phyloP scores from a whole-genome alignment of 2,329 filamentous ascomycete genomes.

The Davidsoniella neocaledoniae region DNA sequence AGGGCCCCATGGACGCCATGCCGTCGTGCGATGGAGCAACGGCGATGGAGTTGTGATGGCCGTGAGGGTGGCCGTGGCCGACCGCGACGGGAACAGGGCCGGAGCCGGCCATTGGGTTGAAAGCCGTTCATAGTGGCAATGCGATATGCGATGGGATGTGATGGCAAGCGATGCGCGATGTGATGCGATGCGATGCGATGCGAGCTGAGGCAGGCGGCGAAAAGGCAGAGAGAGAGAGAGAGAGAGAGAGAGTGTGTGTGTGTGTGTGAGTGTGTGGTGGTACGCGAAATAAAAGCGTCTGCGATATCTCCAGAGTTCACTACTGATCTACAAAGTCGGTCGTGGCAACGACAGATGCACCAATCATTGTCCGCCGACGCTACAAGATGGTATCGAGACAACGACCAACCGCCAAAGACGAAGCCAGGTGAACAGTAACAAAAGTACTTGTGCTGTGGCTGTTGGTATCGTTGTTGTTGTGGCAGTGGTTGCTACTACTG shows the following conservation, averaged over 20 bases:
- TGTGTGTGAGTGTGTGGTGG: too few species aligned
- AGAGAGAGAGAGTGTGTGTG: too few species aligned
- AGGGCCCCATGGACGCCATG: neutral
- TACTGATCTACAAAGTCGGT: too few species aligned
- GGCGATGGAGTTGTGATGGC: neutral
- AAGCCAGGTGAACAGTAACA: neutral
- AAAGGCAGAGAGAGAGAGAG: neutral
- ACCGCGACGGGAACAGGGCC: constrained; percentile 1
- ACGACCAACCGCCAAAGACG: too few species aligned
- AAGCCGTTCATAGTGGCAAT: constrained; percentile 7
- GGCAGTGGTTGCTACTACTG: neutral
- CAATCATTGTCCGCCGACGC: too few species aligned
- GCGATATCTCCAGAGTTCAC: neutral
- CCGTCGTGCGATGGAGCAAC: constrained; percentile 1
- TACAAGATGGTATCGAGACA: too few species aligned
- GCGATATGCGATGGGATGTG: neutral
- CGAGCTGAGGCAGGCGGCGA: neutral
- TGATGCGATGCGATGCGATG: too few species aligned
- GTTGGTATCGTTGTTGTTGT: neutral
- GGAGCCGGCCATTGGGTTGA: constrained; percentile 5
- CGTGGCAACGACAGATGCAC: too few species aligned
- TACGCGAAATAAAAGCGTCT: too few species aligned
- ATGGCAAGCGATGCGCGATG: too few species aligned
- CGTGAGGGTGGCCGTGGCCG: neutral
- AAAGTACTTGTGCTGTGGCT: neutral